phyloP scores from a whole-genome alignment of 176 grass and related monocot genomes.

The Hsuehochloa calcarea region DNA sequence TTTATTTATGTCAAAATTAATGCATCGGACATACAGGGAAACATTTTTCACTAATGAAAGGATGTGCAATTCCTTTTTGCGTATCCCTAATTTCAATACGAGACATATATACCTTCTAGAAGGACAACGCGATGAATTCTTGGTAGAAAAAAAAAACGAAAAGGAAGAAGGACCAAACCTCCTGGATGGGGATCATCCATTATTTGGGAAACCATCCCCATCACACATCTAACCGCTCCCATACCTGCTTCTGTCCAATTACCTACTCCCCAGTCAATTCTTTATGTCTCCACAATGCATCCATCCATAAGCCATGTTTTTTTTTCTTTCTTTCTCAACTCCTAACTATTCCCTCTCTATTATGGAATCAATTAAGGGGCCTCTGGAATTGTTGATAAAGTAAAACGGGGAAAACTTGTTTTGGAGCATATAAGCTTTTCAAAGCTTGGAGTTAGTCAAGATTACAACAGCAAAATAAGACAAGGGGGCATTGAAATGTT shows the following conservation, averaged over 20 bases:
- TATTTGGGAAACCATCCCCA: slow-evolving; percentile 42
- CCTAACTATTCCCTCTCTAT: slow-evolving; percentile 7
- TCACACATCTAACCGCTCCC: slow-evolving; percentile 55
- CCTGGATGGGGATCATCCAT: not conserved
- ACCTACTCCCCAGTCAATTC: slow-evolving; percentile 58
- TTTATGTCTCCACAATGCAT: slow-evolving; percentile 11
- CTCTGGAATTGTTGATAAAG: slow-evolving; percentile 5
- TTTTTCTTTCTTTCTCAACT: not conserved
- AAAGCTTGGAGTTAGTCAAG: slow-evolving; percentile 3
- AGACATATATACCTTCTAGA: not conserved
- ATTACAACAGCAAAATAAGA: slow-evolving; percentile 6
- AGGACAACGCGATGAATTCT: not conserved
- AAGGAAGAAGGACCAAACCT: not conserved
- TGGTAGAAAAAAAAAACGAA: slow-evolving; percentile 26
- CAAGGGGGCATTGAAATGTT: not conserved
- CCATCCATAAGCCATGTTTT: slow-evolving; percentile 11
- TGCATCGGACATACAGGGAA: not conserved
- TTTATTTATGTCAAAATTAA: not conserved
- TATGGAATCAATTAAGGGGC: not conserved
- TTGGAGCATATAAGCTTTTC: slow-evolving; percentile 26
- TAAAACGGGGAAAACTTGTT: not conserved
- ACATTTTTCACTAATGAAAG: not conserved
- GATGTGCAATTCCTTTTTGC: not conserved
- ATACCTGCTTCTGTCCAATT: slow-evolving; percentile 39
- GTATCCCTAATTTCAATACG: not conserved